Conservation (phyloP, 2,329 filamentous ascomycete species). For the Aspergillus fumigatus region DNA sequence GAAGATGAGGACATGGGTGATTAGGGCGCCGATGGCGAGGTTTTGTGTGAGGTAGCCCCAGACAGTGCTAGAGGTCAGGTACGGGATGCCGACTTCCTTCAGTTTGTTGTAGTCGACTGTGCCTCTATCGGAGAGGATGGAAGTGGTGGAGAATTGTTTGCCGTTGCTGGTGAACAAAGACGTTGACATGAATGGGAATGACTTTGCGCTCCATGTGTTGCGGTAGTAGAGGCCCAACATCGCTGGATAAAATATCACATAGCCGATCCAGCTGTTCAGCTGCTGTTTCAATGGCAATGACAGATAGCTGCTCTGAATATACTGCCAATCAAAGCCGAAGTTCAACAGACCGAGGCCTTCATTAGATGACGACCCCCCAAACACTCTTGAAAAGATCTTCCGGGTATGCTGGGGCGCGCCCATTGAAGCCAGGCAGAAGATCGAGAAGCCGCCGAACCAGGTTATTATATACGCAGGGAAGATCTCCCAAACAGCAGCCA, state of each 20-base stretch:
- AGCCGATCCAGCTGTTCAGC: conserved; percentile 17
- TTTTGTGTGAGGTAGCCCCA: conserved; percentile 16
- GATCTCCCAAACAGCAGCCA: conserved; percentile 17
- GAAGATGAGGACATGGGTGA: conserved; percentile 22
- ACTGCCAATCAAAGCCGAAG: conserved; percentile 24
- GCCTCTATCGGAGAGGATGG: conserved; percentile 18
- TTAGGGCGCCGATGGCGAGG: conserved; percentile 21
- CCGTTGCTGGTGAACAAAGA: conserved; percentile 30
- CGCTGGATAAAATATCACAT: conserved; percentile 14
- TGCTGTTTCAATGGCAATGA: conserved; percentile 16
- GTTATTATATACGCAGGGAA: conserved; percentile 24
- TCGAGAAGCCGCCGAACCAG: conserved; percentile 20
- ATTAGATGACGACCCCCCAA: conserved; percentile 22
- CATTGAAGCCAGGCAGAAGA: conserved; percentile 15
- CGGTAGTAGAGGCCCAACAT: conserved; percentile 22
- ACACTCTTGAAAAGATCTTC: conserved; percentile 14
- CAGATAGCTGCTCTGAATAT: conserved; percentile 13
- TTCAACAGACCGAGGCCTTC: conserved; percentile 23
- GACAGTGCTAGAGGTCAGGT: conserved; percentile 23
- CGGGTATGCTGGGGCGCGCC: conserved; percentile 4
- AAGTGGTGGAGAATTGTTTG: conserved; percentile 14
- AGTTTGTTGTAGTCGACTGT: conserved; percentile 26
- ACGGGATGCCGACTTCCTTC: conserved; percentile 20
- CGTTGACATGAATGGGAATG: conserved; percentile 25
- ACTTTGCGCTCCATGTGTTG: conserved; percentile 19